Percentiles rank a stretch among this genome's conserved stretches.
phyloP scores from a whole-genome alignment of 2,329 filamentous ascomycete species.

The Aspergillus ochraceus region DNA sequence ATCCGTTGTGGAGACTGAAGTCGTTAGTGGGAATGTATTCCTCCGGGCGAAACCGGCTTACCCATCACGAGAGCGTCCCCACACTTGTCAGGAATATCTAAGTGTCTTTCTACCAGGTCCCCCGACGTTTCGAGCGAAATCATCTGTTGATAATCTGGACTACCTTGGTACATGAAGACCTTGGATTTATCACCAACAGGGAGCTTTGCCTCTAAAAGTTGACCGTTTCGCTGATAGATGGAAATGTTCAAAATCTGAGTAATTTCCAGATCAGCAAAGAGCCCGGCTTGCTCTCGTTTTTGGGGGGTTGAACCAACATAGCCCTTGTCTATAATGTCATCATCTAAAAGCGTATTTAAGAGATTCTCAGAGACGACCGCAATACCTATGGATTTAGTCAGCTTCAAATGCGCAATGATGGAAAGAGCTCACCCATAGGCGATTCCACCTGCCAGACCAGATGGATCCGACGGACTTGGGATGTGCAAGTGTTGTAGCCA shows the following conservation, averaged over 20 bases:
- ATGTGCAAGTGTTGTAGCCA: conserved; percentile 24
- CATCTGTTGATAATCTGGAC: neutral
- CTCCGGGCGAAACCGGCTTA: neutral
- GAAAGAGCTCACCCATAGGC: conserved; percentile 4
- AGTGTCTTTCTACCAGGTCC: neutral
- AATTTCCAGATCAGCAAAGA: neutral
- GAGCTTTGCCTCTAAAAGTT: neutral
- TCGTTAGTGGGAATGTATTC: neutral
- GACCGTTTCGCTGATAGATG: neutral
- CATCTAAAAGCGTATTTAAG: neutral
- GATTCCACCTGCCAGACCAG: conserved; percentile 29
- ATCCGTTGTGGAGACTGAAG: neutral
- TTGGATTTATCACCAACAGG: neutral
- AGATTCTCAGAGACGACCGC: neutral
- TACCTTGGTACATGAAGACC: neutral
- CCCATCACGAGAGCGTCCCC: neutral
- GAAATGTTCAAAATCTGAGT: neutral
- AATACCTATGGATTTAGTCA: neutral
- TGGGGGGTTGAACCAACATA: neutral
- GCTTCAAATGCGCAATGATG: conserved; percentile 6
- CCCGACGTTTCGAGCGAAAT: neutral
- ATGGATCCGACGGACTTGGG: conserved; percentile 23
- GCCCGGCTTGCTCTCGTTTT: no score
- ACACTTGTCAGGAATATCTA: neutral
- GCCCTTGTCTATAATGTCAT: neutral